These are phyloP conservation scores for Cylindrotheca fusiformis DNA, from an alignment of 108 stramenopile species.

Conservation along the genomic window DNA sequence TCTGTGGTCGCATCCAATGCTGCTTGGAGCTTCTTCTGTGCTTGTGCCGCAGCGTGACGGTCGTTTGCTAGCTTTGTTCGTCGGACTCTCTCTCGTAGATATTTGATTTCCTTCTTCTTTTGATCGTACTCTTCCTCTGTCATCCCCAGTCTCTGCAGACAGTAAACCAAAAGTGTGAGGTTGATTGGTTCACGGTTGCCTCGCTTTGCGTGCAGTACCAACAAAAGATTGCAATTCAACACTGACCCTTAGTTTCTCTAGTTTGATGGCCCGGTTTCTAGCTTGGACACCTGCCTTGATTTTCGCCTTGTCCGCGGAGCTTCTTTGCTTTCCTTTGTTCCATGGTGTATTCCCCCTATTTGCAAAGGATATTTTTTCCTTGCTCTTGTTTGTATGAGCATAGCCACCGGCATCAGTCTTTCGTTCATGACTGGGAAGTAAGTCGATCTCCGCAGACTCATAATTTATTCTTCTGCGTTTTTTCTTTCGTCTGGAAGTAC, in stretches of 20 bases:
- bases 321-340: slow-evolving; percentile 51
- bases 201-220: too few species aligned
- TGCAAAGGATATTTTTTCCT: slow-evolving; percentile 33
- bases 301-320: slow-evolving; percentile 33
- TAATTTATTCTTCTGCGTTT: neutral
- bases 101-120: slow-evolving; percentile 45
- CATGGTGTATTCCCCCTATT: slow-evolving; percentile 58
- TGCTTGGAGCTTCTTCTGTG: slow-evolving; percentile 8
- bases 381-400: slow-evolving; percentile 38
- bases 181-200: too few species aligned
- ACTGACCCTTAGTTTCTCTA: slow-evolving; percentile 28
- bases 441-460: neutral
- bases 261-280: slow-evolving; percentile 39
- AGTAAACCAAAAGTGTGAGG: too few species aligned
- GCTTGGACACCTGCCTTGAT: slow-evolving; percentile 51
- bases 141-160: slow-evolving; percentile 30
- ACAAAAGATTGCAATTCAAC: too few species aligned
- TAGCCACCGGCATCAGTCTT: slow-evolving; percentile 48
- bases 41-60: slow-evolving; percentile 14
- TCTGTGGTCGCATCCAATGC: slow-evolving; percentile 15
- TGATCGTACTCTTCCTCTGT: slow-evolving; percentile 41
- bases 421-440: slow-evolving; percentile 24
- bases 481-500: neutral
- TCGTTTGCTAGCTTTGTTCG: slow-evolving; percentile 25
- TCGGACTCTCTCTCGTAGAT: slow-evolving; percentile 40